Evolutionary conservation across 257 asterid genomes (phyloP).

Genomic region (Solanum pinnatisectum): DNA sequence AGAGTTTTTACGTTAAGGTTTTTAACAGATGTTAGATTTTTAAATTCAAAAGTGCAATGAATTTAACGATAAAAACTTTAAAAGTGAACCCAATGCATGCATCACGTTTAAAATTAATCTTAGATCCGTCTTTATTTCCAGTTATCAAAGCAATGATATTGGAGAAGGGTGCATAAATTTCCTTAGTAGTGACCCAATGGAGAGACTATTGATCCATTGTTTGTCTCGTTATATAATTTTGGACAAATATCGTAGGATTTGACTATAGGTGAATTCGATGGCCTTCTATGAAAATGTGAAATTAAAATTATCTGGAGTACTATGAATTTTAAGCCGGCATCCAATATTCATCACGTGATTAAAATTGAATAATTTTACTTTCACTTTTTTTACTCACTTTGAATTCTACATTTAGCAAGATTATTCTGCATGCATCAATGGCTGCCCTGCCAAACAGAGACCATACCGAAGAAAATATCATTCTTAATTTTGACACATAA

Average conservation of each 20-base stretch:
- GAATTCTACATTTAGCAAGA: not conserved
- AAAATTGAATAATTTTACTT: not conserved
- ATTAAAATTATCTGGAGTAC: not conserved
- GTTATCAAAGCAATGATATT: not conserved
- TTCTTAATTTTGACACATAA: not conserved
- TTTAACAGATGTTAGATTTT: not conserved
- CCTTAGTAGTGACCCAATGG: not conserved
- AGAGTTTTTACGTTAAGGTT: not conserved
- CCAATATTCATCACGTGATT: not conserved
- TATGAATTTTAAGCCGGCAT: not conserved
- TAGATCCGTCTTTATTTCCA: not conserved
- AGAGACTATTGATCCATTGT: too few species aligned
- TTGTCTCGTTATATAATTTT: not conserved
- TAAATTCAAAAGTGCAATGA: not conserved
- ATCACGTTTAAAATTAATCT: not conserved
- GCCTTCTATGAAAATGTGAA: not conserved
- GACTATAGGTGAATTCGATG: too few species aligned
- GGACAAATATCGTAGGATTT: too few species aligned
- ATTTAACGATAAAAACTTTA: not conserved
- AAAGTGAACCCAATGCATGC: not conserved
- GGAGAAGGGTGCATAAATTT: not conserved
- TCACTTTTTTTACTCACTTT: not conserved
- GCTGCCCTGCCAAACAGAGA: not conserved
- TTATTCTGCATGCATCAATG: not conserved
- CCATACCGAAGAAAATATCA: not conserved